Base-by-base conservation (phyloP, 2,329 filamentous ascomycete genomes). In the Claviceps sp. region DNA sequence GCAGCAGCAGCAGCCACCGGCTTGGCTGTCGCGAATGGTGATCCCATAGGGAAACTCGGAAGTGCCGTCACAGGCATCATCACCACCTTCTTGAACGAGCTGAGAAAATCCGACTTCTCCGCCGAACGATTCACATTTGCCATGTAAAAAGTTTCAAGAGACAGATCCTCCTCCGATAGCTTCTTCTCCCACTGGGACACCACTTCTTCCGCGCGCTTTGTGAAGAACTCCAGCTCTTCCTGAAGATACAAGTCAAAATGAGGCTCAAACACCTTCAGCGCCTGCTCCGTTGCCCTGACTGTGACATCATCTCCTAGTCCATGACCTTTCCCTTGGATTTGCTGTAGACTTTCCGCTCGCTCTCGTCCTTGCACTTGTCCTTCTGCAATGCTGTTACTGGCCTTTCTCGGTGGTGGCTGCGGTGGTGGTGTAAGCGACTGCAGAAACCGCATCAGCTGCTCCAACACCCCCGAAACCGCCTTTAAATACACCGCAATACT, bases 11-110 rank as follows among this genome's bases (percentile, higher is more conserved):
- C 42, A 2, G 50, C 43, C 3, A 42, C 17, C 0, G 71, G 62
- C 50, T 71, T 75, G 47, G 61, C 64, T 38, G 66, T 68, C 54
- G 69, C 75, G 61, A 81, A 87, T 51, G 76, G 76, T n/a, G 72
- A 79, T 8, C 73, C 72, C 48, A 79, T 70, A 5, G 78, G 68
- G 54, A 88, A 79, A 46, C 78, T 83, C 1, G 88, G 87, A 4
- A 97, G 73, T 8, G 89, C 91, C 50, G 88, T 95, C 47, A 98
- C 91, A 2, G 93, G 93, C 83, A 95, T 94, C 90, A 98, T 96
- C 57, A 98, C 87, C 8, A 98, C 93, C 67, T 97, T 97, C 64
- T 89, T 96, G 74, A 98, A 98, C 0, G 90, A 95, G 45, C 84
- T 93, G 55, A 98, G 65, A 61, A 98, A 98, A 64, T 98, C 93